These are phyloP conservation scores for Pleurotus tuoliensis DNA, from an alignment of 768 basidiomycete genomes.

Conservation along the genomic window DNA sequence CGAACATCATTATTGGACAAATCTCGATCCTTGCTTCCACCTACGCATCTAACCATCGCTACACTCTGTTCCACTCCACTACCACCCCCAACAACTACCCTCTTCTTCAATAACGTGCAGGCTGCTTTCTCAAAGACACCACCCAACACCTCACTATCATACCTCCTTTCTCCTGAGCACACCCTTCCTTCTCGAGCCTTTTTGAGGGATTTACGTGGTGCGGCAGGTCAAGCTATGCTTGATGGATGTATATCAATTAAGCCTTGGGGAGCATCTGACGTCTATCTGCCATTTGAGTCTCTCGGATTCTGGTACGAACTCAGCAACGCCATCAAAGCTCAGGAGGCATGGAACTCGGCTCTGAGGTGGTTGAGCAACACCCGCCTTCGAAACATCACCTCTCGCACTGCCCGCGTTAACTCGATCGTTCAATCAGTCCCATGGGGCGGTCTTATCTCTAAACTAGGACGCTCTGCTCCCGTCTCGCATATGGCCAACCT, in stretches of 20 bases:
- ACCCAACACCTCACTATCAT: background rate
- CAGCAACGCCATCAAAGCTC: background rate
- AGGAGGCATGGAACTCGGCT: background rate
- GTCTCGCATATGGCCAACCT: background rate
- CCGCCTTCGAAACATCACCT: background rate
- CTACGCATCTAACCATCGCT: background rate
- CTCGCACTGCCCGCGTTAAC: background rate
- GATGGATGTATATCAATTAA: conserved; percentile 1
- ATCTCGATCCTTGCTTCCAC: background rate
- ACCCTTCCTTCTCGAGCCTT: no score
- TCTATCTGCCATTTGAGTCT: conserved; percentile 1
- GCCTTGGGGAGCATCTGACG: background rate
- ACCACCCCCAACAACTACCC: background rate
- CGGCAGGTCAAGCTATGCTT: no score
- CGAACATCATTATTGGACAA: background rate
- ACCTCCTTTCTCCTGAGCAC: no score
- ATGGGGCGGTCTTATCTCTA: background rate
- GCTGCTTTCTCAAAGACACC: background rate
- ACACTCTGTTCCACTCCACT: background rate
- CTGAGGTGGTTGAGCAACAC: background rate
- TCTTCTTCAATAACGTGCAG: background rate
- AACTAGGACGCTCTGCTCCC: background rate
- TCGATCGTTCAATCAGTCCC: background rate
- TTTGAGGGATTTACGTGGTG: no score
- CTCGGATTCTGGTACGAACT: background rate